Conservation (phyloP, 306 rosid genomes). For the Acacia confusa region DNA sequence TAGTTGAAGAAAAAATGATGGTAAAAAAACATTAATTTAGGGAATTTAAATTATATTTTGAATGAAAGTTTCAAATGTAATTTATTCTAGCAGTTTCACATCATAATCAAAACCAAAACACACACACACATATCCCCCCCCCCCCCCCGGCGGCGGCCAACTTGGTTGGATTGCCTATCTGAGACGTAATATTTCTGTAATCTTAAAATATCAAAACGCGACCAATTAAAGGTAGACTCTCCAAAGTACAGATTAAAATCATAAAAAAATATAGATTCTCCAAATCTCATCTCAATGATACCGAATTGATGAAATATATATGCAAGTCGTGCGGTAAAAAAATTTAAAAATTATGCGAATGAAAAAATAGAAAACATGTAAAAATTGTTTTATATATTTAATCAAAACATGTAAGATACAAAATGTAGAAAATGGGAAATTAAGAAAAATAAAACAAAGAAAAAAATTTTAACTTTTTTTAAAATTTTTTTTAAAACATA, state of each 20-base stretch:
- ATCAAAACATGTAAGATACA: too few species aligned
- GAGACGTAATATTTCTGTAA: too few species aligned
- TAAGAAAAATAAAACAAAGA: too few species aligned
- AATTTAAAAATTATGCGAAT: conserved; percentile 10
- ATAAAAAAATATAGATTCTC: background rate
- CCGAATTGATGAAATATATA: background rate
- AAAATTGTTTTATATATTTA: too few species aligned
- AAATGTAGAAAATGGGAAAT: too few species aligned
- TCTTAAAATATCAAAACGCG: background rate
- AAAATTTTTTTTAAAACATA: too few species aligned
- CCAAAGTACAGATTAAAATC: background rate
- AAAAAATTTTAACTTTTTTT: too few species aligned
- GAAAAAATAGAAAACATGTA: background rate
- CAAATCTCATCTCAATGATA: background rate
- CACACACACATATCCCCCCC: too few species aligned
- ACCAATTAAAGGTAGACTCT: background rate
- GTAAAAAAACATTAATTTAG: background rate
- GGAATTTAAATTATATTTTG: background rate
- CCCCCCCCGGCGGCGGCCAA: too few species aligned
- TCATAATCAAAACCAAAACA: background rate
- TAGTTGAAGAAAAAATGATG: background rate
- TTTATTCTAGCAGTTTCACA: background rate
- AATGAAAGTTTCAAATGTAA: background rate
- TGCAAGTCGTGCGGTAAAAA: background rate
- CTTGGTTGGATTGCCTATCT: background rate